Conservation (phyloP, 2,329 filamentous ascomycete species). For the Pseudovirgaria hyperparasitica region DNA sequence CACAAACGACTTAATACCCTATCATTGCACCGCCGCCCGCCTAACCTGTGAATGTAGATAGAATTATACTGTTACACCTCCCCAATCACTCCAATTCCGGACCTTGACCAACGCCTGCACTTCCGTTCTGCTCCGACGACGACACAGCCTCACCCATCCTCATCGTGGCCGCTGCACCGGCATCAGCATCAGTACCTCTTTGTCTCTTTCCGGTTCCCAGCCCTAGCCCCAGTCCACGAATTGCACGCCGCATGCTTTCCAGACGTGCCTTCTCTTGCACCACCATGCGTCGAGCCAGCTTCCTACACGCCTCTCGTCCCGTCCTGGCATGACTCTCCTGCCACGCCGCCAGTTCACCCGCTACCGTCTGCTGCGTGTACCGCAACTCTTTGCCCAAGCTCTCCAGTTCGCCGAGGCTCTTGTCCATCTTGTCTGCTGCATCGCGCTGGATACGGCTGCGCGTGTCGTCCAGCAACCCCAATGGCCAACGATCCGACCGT, state of each 20-base stretch:
- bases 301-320: slow-evolving; percentile 59
- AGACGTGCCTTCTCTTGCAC: slow-evolving; percentile 67
- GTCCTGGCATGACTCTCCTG: slow-evolving; percentile 75
- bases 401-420: slow-evolving; percentile 56
- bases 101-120: no score
- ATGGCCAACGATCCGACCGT: slow-evolving; percentile 66
- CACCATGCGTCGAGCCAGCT: slow-evolving; percentile 67
- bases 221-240: slow-evolving; percentile 41
- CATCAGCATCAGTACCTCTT: no score
- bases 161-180: no score
- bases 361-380: slow-evolving; percentile 89
- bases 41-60: no score
- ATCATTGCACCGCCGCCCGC: no score
- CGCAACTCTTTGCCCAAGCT: slow-evolving; percentile 69
- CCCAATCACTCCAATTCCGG: no score
- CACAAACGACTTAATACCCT: no score
- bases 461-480: slow-evolving; percentile 76
- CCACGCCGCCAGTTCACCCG: slow-evolving; percentile 84
- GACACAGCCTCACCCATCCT: no score
- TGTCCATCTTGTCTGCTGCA: slow-evolving; percentile 64
- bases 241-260: slow-evolving; percentile 66
- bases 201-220: slow-evolving; percentile 2
- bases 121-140: no score
- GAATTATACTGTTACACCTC: no score
- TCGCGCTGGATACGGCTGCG: slow-evolving; percentile 72